phyloP scores from a whole-genome alignment of 1,284 basidiomycete species.

The Naganishia albida region DNA sequence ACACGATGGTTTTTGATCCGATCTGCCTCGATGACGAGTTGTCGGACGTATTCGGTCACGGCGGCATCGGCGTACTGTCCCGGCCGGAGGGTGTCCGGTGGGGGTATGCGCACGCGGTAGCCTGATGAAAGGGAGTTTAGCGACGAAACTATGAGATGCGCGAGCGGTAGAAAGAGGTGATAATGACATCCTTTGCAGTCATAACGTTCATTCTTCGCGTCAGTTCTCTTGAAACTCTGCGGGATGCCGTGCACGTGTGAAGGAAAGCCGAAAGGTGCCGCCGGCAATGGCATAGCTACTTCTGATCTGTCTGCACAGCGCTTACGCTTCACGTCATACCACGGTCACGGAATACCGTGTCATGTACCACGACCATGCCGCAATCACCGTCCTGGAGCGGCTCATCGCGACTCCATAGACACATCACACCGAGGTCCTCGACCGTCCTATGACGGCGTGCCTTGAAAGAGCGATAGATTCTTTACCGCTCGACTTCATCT shows the following conservation, averaged over 20 bases:
- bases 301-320: too few relatives aligned
- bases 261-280: background rate
- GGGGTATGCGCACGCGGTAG: slow-evolving; percentile 10
- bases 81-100: slow-evolving; percentile 15
- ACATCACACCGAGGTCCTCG: background rate
- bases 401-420: background rate
- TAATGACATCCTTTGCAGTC: too few relatives aligned
- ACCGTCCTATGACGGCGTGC: background rate
- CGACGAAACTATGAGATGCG: background rate
- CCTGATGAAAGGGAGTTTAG: background rate
- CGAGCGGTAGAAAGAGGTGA: background rate
- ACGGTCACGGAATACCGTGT: too few relatives aligned
- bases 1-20: slow-evolving; percentile 26
- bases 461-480: background rate
- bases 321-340: too few relatives aligned
- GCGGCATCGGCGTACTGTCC: slow-evolving; percentile 11
- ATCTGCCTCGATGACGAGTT: slow-evolving; percentile 3
- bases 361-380: too few relatives aligned
- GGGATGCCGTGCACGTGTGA: background rate
- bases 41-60: slow-evolving; percentile 14
- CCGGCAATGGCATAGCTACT: background rate
- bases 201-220: background rate
- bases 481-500: too few relatives aligned
- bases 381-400: too few relatives aligned
- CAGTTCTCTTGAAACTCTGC: background rate